These are phyloP conservation scores for Periconia sp. DNA, from an alignment of 2,329 filamentous ascomycete genomes.

Conservation along the genomic window DNA sequence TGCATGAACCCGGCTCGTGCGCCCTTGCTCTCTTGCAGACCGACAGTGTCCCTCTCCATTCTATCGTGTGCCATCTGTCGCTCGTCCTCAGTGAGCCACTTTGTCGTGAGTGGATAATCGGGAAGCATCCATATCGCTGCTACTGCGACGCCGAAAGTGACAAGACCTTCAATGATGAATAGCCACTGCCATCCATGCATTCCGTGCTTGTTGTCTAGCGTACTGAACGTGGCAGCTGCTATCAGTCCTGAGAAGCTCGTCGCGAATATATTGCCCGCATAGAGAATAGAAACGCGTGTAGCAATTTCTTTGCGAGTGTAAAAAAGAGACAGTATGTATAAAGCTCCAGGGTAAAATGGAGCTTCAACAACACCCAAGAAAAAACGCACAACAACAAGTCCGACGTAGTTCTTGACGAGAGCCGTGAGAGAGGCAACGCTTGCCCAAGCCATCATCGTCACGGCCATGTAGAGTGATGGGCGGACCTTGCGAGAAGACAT, in stretches of 20 bases:
- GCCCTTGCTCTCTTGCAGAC: slow-evolving; percentile 23
- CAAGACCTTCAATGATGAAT: slow-evolving; percentile 46
- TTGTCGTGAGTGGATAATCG: slow-evolving; percentile 35
- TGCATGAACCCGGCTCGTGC: slow-evolving; percentile 17
- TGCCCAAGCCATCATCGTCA: slow-evolving; percentile 40
- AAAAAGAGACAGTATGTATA: slow-evolving; percentile 38
- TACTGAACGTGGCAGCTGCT: slow-evolving; percentile 37
- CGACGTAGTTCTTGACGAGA: slow-evolving; percentile 33
- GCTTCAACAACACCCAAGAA: slow-evolving; percentile 32
- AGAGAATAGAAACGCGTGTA: slow-evolving; percentile 35
- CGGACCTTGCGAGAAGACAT: slow-evolving; percentile 33
- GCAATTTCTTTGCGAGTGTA: slow-evolving; percentile 42
- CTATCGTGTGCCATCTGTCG: slow-evolving; percentile 35
- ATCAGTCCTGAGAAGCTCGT: slow-evolving; percentile 47
- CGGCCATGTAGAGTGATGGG: slow-evolving; percentile 32
- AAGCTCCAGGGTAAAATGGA: slow-evolving; percentile 35
- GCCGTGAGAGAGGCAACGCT: slow-evolving; percentile 31
- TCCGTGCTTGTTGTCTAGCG: slow-evolving; percentile 43
- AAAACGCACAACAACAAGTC: slow-evolving; percentile 30
- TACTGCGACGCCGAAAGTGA: slow-evolving; percentile 26
- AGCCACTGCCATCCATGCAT: slow-evolving; percentile 48
- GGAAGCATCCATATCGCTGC: slow-evolving; percentile 27
- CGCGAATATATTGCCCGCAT: slow-evolving; percentile 43
- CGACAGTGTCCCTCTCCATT: slow-evolving; percentile 49
- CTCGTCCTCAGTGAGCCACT: slow-evolving; percentile 49